These are phyloP conservation scores for Neurospora hispaniola DNA, from an alignment of 495 filamentous ascomycete species.

Conservation along the genomic window DNA sequence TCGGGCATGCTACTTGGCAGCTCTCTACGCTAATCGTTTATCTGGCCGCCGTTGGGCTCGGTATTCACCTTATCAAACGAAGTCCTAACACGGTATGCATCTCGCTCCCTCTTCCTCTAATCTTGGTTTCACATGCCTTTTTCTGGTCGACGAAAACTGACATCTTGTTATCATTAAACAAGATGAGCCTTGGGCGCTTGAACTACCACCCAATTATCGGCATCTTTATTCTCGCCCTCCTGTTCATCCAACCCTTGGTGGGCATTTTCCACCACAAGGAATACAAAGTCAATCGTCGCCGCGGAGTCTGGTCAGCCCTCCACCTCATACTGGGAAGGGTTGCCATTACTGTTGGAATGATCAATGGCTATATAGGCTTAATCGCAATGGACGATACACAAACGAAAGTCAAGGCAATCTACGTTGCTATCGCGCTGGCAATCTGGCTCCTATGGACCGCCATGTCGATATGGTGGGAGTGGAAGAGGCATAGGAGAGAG, in stretches of 20 bases:
- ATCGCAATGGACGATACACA: neutral
- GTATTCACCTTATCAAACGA: constrained; percentile 38
- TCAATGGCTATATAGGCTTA: constrained; percentile 60
- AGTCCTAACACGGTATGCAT: constrained; percentile 12
- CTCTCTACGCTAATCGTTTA: constrained; percentile 37
- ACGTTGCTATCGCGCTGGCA: neutral
- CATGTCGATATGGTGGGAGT: neutral
- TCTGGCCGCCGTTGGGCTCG: constrained; percentile 48
- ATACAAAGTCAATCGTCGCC: constrained; percentile 33
- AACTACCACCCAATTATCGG: constrained; percentile 46
- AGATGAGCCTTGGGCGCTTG: constrained; percentile 15
- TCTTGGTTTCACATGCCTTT: neutral
- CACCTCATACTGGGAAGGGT: constrained; percentile 57
- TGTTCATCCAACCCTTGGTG: constrained; percentile 50
- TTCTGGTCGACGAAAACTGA: neutral
- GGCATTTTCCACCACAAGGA: constrained; percentile 51
- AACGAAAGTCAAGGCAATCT: neutral
- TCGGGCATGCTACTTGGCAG: constrained; percentile 48
- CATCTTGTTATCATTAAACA: neutral
- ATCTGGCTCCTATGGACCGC: neutral
- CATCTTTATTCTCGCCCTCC: constrained; percentile 40
- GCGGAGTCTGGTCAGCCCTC: constrained; percentile 40
- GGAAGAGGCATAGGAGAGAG: neutral
- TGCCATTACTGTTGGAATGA: constrained; percentile 48
- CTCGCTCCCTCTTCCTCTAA: neutral